Evolutionary conservation across 768 basidiomycete genomes (phyloP), one percentile per base, ranked within the genome.

Genomic region (Boletus vermiculosoides): DNA sequence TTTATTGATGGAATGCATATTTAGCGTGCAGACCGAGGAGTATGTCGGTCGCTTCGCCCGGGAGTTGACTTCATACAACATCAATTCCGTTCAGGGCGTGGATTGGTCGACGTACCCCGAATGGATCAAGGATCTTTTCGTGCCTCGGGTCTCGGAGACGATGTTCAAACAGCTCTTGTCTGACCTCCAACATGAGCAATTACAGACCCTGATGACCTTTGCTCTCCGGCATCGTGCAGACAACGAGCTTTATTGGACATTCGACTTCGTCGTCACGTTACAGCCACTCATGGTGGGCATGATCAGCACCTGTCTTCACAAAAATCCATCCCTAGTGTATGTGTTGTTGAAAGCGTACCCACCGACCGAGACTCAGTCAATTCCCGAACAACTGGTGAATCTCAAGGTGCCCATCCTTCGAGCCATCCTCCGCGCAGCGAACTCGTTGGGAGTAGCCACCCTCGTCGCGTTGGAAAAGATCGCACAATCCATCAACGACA

Each of bases 401-500:
- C 28, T 64, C 76, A 15, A 61, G 63, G 1, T 64, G 62, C n/a
- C 53, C 5, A 73, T 87, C 28, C 55, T 83, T 10, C 75, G 72
- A 30, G 78, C 75, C 44, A 73, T 87, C 48, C 71, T 87, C 34
- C 77, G 81, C 4, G 81, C 79, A 4, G 83, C 84, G 3, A 84
- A 86, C 53, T 64, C 74, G 1, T 71, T 83, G 6, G 77, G 79
- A 1, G 79, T 86, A 9, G 83, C 83, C 1, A 74, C 80, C 20
- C 77, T 87, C 18, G 83, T 81, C 1, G 84, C 81, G 0, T 55
- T 87, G 31, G 84, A 87, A 56, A 84, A 83, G 58, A 64, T 86
- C 3, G 70, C 77, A 0, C 64, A 59, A 15, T 73, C 78, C n/a
- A 74, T 87, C 52, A 73, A 75, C 1, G 42, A 65, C 10, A 66